Evolutionary conservation across 345 rosid genomes (phyloP), one percentile per base, ranked within the genome.

Genomic region (Raphanus raphanistrum): DNA sequence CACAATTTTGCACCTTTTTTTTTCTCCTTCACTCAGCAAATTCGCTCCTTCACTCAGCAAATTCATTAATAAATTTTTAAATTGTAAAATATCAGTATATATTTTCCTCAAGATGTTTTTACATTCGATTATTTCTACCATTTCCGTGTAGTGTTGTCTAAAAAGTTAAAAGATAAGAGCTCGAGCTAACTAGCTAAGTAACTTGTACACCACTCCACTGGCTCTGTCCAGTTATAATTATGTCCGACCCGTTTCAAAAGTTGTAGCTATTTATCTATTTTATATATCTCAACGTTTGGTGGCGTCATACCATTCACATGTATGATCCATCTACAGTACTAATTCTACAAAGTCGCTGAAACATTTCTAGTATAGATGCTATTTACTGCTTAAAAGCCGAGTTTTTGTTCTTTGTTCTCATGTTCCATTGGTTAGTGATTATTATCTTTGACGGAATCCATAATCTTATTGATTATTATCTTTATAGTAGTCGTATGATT

Each of bases 221-320:
- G 80, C 59, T 28, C 71, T 63, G 71, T 63, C 76, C 12, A 77
- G 60, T 28, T 70, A 70, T 77, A 77, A 70, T 70, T 77, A 60
- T 63, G 71, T 63, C 71, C 66, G 36, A 70, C 76, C 65, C 65
- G 31, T 70, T 52, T 63, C 70, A 70, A 70, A 63, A 36, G 35
- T 54, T 63, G 31, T 27, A 15, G 43, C 43, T 8, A 76, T 63
- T n/a, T 27, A 54, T 67, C 35, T 28, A 36, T 8, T 6, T 12
- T 63, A 41, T 59, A 29, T 25, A 33, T 26, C 50, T 61, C 63
- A 62, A 50, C 41, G 29, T 62, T 69, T 43, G 70, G 76, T 54
- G 63, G 70, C 33, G 31, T 26, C 17, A 52, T 26, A 63, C 35
- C 59, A 36, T 63, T 52, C 75, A 76, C 59, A 27, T 7, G 62